Percentiles rank a stretch among this genome's conserved stretches.
Conservation (phyloP, 2,329 filamentous ascomycete species). For the Calonectria hawksworthii region DNA sequence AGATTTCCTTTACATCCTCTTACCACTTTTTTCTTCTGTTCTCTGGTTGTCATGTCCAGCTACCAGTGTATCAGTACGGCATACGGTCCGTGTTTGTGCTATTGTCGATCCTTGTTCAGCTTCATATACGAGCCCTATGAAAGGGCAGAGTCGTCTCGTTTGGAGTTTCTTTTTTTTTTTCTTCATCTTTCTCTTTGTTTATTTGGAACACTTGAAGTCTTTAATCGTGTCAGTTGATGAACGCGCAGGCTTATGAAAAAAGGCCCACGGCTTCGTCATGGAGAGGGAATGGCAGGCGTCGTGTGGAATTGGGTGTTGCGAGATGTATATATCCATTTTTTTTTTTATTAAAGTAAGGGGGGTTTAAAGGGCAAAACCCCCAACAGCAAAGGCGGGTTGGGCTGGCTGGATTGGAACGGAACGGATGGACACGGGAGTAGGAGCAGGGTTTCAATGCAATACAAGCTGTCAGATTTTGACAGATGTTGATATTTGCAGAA, state of each 20-base stretch:
- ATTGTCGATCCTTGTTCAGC: conserved; percentile 26
- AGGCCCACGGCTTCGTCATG: conserved; percentile 12
- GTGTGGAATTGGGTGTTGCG: conserved; percentile 35
- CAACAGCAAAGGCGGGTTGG: conserved; percentile 22
- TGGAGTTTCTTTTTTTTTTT: conserved; percentile 34
- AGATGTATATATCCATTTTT: conserved; percentile 52
- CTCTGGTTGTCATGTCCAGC: conserved; percentile 24
- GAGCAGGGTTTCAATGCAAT: conserved; percentile 14
- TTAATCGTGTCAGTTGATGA: conserved; percentile 39
- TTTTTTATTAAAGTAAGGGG: conserved; percentile 26
- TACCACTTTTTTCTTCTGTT: conserved; percentile 26
- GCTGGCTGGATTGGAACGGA: conserved; percentile 25
- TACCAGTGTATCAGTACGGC: conserved; percentile 36
- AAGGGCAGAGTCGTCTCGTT: conserved; percentile 14
- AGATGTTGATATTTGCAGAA: conserved; percentile 17
- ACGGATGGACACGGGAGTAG: conserved; percentile 17
- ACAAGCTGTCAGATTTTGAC: conserved; percentile 21
- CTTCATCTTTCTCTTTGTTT: conserved; percentile 25
- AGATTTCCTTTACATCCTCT: conserved; percentile 34
- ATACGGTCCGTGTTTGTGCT: conserved; percentile 27
- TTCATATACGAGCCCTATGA: conserved; percentile 31
- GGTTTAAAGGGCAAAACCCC: conserved; percentile 19
- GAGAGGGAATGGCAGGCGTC: conserved; percentile 10
- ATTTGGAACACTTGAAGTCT: conserved; percentile 35
- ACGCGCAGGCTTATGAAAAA: conserved; percentile 26